Evolutionary conservation across 768 basidiomycete genomes (phyloP).

Genomic region (Sarcodon sp.): DNA sequence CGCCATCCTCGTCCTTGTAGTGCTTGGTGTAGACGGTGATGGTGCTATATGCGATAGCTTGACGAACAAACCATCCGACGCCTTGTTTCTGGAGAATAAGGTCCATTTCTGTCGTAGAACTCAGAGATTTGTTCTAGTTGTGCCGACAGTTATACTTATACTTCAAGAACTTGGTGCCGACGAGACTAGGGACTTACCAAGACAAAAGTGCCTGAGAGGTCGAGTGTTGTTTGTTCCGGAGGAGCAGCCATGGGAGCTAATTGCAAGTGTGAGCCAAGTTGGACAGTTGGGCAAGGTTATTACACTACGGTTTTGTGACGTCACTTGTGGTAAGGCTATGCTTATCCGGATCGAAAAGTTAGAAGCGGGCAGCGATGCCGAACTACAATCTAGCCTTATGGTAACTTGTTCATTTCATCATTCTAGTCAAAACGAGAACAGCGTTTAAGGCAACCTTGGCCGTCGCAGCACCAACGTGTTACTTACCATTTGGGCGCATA

Average conservation of each 20-base stretch:
- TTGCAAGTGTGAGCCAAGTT: no score
- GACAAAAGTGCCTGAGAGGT: constrained; percentile 47
- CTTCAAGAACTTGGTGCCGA: neutral
- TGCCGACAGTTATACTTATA: neutral
- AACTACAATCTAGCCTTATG: no score
- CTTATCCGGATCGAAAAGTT: neutral
- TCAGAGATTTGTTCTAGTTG: constrained; percentile 53
- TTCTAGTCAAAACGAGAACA: no score
- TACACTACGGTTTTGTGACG: no score
- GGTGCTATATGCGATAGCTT: constrained; percentile 39
- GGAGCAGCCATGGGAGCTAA: constrained; percentile 49
- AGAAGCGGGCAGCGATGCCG: neutral
- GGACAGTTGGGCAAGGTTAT: no score
- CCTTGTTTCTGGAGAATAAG: constrained; percentile 56
- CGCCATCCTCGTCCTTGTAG: constrained; percentile 40
- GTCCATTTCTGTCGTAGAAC: constrained; percentile 38
- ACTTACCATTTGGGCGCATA: constrained; percentile 22
- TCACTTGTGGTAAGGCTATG: no score
- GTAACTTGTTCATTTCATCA: no score
- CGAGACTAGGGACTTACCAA: constrained; percentile 30
- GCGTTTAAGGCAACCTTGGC: no score
- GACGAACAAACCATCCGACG: constrained; percentile 59
- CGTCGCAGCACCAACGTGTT: no score
- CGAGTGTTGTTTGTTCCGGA: constrained; percentile 38
- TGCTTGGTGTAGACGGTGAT: constrained; percentile 50